These are phyloP conservation scores for Tarenaya hassleriana DNA, from an alignment of 345 rosid genomes.

Conservation along the genomic window DNA sequence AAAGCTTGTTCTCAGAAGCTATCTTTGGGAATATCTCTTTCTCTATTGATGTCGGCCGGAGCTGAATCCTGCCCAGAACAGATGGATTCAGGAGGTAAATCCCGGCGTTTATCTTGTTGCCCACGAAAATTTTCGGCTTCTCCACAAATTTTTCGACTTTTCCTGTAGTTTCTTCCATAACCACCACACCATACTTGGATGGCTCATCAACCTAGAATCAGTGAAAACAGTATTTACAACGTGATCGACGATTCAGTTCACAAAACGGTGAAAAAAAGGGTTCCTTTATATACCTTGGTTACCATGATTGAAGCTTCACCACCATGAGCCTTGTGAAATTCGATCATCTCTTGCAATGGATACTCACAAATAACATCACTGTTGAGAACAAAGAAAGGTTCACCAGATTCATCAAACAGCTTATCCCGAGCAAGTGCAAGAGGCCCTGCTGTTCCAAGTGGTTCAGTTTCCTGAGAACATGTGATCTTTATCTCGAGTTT, in stretches of 20 bases:
- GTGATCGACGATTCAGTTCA: too few species aligned
- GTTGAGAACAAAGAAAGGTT: constrained; percentile 75
- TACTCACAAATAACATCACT: constrained; percentile 82
- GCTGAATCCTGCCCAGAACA: constrained; percentile 58
- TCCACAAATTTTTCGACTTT: constrained; percentile 64
- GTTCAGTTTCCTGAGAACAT: constrained; percentile 82
- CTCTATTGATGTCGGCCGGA: constrained; percentile 77
- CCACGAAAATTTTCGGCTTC: constrained; percentile 69
- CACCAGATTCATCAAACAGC: constrained; percentile 51
- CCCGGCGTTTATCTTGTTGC: constrained; percentile 85
- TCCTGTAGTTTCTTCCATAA: constrained; percentile 63
- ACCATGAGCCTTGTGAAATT: constrained; percentile 63
- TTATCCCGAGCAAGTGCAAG: constrained; percentile 73
- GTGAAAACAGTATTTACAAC: background rate
- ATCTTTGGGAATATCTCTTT: constrained; percentile 77
- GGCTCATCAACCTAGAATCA: constrained; percentile 64
- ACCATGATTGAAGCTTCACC: constrained; percentile 87
- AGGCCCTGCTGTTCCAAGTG: constrained; percentile 86
- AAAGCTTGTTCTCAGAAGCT: constrained; percentile 58
- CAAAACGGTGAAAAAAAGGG: too few species aligned
- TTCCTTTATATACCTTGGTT: constrained; percentile 59
- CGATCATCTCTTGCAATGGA: constrained; percentile 56
- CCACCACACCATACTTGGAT: constrained; percentile 78
- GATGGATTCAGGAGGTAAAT: constrained; percentile 69
- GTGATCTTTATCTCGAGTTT: constrained; percentile 68